A percentile compares a stretch with the other conserved stretches of the same genome.
Evolutionary conservation across 768 basidiomycete genomes (phyloP).

Genomic region (Paxillus rubicundulus): DNA sequence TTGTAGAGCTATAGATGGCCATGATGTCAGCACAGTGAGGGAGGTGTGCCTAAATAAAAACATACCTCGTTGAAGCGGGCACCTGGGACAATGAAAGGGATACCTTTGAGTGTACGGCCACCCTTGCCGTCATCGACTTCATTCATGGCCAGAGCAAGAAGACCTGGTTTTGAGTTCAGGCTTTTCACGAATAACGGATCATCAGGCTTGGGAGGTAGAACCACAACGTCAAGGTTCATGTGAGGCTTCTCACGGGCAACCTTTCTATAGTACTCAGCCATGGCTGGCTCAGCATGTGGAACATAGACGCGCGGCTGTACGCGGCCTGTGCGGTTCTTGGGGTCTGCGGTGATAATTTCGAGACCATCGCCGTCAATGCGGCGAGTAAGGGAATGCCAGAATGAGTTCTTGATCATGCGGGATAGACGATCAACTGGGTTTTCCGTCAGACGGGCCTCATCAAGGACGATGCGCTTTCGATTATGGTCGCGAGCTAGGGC

Average conservation of each 20-base stretch:
- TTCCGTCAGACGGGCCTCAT: conserved; percentile 95
- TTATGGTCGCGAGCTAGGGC: conserved; percentile 94
- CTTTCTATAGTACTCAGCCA: conserved; percentile 92
- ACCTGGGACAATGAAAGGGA: conserved; percentile 97
- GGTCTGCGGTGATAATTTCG: conserved; percentile 96
- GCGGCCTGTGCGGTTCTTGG: conserved; percentile 92
- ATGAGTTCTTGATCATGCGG: conserved; percentile 96
- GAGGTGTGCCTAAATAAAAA: conserved; percentile 7
- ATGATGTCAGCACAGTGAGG: conserved; percentile 7
- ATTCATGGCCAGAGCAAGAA: conserved; percentile 94
- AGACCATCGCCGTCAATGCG: conserved; percentile 97
- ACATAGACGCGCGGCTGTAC: conserved; percentile 93
- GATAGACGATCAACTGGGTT: conserved; percentile 96
- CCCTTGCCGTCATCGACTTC: conserved; percentile 78
- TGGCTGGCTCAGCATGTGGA: conserved; percentile 87
- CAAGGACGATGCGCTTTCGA: conserved; percentile 95
- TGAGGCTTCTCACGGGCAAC: conserved; percentile 92
- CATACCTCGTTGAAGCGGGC: conserved; percentile 90
- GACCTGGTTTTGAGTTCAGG: conserved; percentile 90
- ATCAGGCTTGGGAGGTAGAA: conserved; percentile 83
- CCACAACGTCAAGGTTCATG: conserved; percentile 88
- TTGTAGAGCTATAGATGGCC: conserved; percentile 68
- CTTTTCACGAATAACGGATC: conserved; percentile 89
- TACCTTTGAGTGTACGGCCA: conserved; percentile 81
- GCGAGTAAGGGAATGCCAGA: conserved; percentile 97